A percentile compares a stretch with the other conserved stretches of the same genome.
Conservation (phyloP, 257 asterid genomes). For the Echium plantagineum region DNA sequence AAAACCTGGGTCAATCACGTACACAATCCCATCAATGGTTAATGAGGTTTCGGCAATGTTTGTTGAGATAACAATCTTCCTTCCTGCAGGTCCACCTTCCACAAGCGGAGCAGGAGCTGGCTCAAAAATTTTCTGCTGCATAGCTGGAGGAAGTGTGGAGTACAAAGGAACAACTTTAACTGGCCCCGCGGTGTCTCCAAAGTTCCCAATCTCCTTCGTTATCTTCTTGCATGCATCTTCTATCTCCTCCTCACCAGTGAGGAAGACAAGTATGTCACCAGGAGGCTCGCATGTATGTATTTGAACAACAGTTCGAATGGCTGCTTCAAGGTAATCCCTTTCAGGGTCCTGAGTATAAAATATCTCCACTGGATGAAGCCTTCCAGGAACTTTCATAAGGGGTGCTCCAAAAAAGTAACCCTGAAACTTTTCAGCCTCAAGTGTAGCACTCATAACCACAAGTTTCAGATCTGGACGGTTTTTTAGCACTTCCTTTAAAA, state of each 20-base stretch:
- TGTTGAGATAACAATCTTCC: conserved; percentile 93
- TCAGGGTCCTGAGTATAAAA: conserved; percentile 93
- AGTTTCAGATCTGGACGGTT: conserved; percentile 75
- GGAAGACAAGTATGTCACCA: conserved; percentile 94
- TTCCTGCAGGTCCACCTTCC: conserved; percentile 91
- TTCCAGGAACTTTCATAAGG: conserved; percentile 94
- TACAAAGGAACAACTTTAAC: conserved; percentile 76
- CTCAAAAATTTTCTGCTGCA: conserved; percentile 98
- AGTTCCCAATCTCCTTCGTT: conserved; percentile 59
- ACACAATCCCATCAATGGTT: conserved; percentile 96
- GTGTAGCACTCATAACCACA: conserved; percentile 99
- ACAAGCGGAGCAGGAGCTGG: conserved; percentile 86
- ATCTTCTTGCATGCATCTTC: conserved; percentile 93
- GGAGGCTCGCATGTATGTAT: conserved; percentile 76
- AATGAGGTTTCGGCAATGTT: conserved; percentile 95
- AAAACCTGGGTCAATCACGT: conserved; percentile 95
- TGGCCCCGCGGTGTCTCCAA: conserved; percentile 92
- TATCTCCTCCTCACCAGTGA: conserved; percentile 96
- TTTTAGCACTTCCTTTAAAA: conserved; percentile 81
- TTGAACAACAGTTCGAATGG: conserved; percentile 86
- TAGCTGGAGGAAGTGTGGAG: conserved; percentile 93
- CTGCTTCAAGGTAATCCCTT: conserved; percentile 93
- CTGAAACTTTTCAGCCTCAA: conserved; percentile 95
- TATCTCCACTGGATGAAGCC: conserved; percentile 93
- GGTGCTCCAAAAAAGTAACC: conserved; percentile 83